Evolutionary conservation across 208 protist species (phyloP).

Genomic region (Crithidia bombi): DNA sequence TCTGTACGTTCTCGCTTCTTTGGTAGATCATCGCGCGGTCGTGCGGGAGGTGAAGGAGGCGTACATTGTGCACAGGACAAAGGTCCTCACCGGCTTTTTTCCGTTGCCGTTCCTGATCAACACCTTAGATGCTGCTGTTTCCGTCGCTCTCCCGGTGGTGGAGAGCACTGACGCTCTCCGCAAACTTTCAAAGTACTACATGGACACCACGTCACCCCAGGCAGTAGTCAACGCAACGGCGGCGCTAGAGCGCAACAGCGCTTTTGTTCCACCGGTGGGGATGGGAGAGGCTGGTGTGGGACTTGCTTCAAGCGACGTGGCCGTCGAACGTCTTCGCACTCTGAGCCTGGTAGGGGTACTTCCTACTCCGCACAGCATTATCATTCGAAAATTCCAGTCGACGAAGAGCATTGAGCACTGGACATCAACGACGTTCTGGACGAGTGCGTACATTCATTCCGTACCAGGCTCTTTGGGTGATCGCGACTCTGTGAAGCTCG

Average conservation of each 20-base stretch:
- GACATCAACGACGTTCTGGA: constrained; percentile 81
- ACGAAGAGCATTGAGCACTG: constrained; percentile 76
- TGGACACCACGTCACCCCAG: constrained; percentile 16
- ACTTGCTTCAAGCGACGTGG: constrained; percentile 38
- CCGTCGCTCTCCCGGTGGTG: constrained; percentile 44
- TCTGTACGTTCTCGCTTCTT: constrained; percentile 48
- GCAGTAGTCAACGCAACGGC: constrained; percentile 16
- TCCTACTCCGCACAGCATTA: constrained; percentile 78
- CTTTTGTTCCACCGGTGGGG: constrained; percentile 8
- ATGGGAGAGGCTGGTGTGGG: constrained; percentile 21
- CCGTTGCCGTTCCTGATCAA: constrained; percentile 65
- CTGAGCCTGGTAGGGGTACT: constrained; percentile 84
- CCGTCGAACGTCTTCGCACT: constrained; percentile 46
- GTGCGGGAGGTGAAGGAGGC: constrained; percentile 47
- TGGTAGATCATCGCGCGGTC: constrained; percentile 60
- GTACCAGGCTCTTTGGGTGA: constrained; percentile 59
- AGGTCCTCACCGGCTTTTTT: constrained; percentile 16
- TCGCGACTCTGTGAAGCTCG: constrained; percentile 61
- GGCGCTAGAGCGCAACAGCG: constrained; percentile 9
- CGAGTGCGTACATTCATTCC: constrained; percentile 64
- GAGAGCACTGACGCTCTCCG: constrained; percentile 38
- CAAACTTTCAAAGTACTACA: constrained; percentile 31
- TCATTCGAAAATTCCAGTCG: constrained; percentile 64
- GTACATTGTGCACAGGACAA: constrained; percentile 37
- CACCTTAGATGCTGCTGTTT: constrained; percentile 62